A percentile compares a stretch with the other conserved stretches of the same genome.
phyloP scores from a whole-genome alignment of 2,329 filamentous ascomycete species.

The Dryadomyces quercivorus region DNA sequence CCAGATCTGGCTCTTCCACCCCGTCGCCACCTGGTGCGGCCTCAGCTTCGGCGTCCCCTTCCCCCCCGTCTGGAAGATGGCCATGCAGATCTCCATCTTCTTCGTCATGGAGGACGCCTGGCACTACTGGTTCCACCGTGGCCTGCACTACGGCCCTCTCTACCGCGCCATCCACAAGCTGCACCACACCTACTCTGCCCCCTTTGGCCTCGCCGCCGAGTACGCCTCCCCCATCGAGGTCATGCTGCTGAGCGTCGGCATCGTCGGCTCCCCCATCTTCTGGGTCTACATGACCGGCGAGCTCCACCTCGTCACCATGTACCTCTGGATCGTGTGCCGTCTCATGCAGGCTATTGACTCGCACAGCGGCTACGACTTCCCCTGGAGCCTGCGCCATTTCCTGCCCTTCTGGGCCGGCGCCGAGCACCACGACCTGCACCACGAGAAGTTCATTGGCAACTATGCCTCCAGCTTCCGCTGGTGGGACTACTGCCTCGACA shows the following conservation, averaged over 20 bases:
- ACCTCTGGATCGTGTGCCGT: conserved; percentile 84
- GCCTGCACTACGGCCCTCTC: conserved; percentile 84
- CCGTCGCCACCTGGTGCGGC: conserved; percentile 84
- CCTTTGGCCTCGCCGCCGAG: conserved; percentile 91
- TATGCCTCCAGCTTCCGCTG: conserved; percentile 96
- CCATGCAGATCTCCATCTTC: conserved; percentile 82
- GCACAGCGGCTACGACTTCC: conserved; percentile 96
- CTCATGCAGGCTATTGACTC: conserved; percentile 97
- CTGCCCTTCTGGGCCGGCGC: conserved; percentile 97
- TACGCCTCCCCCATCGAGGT: conserved; percentile 97
- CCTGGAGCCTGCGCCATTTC: conserved; percentile 85
- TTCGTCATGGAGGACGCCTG: conserved; percentile 94
- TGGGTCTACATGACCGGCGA: conserved; percentile 76
- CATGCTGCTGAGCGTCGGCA: conserved; percentile 84
- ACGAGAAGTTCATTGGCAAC: conserved; percentile 98
- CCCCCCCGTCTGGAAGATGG: conserved; percentile 74
- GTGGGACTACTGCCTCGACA: conserved; percentile 95
- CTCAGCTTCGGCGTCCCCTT: conserved; percentile 84
- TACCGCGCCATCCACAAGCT: conserved; percentile 99
- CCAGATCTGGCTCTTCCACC: conserved; percentile 99
- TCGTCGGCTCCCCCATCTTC: conserved; percentile 68
- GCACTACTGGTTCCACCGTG: conserved; percentile 96
- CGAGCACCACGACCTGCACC: conserved; percentile 91
- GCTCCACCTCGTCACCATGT: conserved; percentile 95
- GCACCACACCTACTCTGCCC: conserved; percentile 96